Evolutionary conservation across 1,284 basidiomycete species (phyloP), one percentile per base, ranked within the genome.

Genomic region (Cryptococcus sp.): DNA sequence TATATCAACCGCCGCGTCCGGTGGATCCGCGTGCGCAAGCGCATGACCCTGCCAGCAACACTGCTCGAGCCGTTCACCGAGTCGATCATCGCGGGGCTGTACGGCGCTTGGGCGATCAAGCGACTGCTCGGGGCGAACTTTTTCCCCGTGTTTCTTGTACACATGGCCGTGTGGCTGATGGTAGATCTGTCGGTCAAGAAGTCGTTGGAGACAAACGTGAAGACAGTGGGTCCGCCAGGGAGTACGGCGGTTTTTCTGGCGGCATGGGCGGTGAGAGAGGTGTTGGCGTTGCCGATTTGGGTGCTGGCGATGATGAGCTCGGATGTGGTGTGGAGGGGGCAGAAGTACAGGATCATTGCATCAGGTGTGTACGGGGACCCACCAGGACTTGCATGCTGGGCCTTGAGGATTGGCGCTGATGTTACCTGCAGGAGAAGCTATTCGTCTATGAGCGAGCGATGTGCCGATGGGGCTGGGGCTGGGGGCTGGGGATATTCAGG

Each of bases 11-110:
- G 93, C 23, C 84, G 93, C 20, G 85, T 91, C 33, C 85, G 93
- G 7, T 97, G 93, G 93, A 92, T 97, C 68, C 85, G 93, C 44
- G 93, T 96, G 24, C 84, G 93, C 53, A 95, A 94, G 73, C 85
- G 85, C 68, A 96, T 96, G 91, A 87, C 89, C 1, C 75, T 89
- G 37, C 80, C 82, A 6, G 91, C 91, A 4, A 95, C 91, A 0
- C 58, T 95, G 51, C 65, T 88, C 24, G 93, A 97, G 73, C 93
- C 94, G 1, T 84, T 95, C 69, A 95, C 91, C 13, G 93, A 97
- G 77, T 86, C 84, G 39, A 74, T 95, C 38, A 73, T 91, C 16
- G 79, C 87, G 33, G 86, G 88, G 16, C 53, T 83, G 20, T 82
- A 93, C 58, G 84, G 83, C 15, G 79, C 83, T 18, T 77, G 82